Conservation (phyloP, 805 yeast species). For the Saccharomyces jurei region DNA sequence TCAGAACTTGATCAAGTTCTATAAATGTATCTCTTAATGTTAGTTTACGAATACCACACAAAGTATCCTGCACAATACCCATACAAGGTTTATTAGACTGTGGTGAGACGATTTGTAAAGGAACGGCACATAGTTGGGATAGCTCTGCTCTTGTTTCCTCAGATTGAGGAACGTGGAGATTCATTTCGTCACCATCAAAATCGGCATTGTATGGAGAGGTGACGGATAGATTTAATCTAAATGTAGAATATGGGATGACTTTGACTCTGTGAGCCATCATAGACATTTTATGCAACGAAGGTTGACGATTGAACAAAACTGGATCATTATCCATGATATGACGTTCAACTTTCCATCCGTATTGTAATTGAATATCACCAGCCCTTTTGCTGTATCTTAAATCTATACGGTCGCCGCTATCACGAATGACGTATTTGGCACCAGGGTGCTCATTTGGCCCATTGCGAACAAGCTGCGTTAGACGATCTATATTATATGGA, state of each 20-base stretch:
- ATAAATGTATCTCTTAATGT: conserved; percentile 83
- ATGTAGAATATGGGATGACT: conserved; percentile 98
- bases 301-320: conserved; percentile 96
- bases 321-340: conserved; percentile 97
- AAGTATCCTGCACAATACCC: conserved; percentile 99
- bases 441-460: conserved; percentile 99
- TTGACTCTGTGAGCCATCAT: conserved; percentile 99
- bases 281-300: conserved; percentile 97
- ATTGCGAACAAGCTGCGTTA: conserved; percentile 88
- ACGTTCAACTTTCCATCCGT: conserved; percentile 99
- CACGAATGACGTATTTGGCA: conserved; percentile 96
- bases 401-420: conserved; percentile 97
- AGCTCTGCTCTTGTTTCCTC: conserved; percentile 96
- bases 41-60: conserved; percentile 95
- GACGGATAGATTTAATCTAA: conserved; percentile 90
- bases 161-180: conserved; percentile 96
- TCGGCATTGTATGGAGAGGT: conserved; percentile 99
- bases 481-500: conserved; percentile 88
- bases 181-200: conserved; percentile 99
- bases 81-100: conserved; percentile 98
- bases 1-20: conserved; percentile 91
- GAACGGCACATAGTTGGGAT: conserved; percentile 92
- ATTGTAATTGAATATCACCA: conserved; percentile 94
- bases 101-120: conserved; percentile 94
- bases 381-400: conserved; percentile 94